Conservation (phyloP, 148 eudicot species). For the Chenopodium formosanum region DNA sequence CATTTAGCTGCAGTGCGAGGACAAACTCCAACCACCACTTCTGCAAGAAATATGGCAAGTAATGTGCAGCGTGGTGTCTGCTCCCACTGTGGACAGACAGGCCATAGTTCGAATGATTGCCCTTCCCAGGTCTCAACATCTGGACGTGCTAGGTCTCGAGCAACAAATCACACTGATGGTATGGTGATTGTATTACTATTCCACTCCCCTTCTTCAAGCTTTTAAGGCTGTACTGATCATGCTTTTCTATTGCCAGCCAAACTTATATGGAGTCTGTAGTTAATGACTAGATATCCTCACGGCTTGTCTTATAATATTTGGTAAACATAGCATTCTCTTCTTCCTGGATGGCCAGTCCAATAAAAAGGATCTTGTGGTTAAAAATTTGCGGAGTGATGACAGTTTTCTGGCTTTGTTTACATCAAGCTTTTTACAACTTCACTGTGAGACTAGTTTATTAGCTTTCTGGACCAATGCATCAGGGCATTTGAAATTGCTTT, state of each 20-base stretch:
- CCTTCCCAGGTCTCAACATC: slow-evolving; percentile 55
- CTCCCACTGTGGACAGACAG: slow-evolving; percentile 56
- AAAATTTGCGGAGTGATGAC: background rate
- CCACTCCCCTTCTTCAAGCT: background rate
- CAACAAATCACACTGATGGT: slow-evolving; percentile 48
- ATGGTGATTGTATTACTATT: slow-evolving; percentile 5
- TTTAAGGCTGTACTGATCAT: background rate
- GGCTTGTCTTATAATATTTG: background rate
- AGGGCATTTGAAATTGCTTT: background rate
- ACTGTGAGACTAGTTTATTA: background rate
- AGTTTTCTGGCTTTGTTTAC: background rate
- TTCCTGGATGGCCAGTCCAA: background rate
- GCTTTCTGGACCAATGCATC: background rate
- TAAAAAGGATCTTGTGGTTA: background rate
- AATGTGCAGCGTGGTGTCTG: slow-evolving; percentile 48
- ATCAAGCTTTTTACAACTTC: background rate
- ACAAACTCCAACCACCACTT: slow-evolving; percentile 45
- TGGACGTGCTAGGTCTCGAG: slow-evolving; percentile 48
- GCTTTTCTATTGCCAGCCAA: slow-evolving; percentile 1
- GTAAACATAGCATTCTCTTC: background rate
- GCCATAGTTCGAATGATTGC: slow-evolving; percentile 60
- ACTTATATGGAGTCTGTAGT: background rate
- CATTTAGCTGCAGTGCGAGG: slow-evolving; percentile 48
- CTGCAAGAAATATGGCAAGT: slow-evolving; percentile 42
- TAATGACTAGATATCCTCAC: background rate